Percentiles rank a stretch among this genome's conserved stretches.
phyloP scores from a whole-genome alignment of 164 flowering plant species.

The Piper betle region DNA sequence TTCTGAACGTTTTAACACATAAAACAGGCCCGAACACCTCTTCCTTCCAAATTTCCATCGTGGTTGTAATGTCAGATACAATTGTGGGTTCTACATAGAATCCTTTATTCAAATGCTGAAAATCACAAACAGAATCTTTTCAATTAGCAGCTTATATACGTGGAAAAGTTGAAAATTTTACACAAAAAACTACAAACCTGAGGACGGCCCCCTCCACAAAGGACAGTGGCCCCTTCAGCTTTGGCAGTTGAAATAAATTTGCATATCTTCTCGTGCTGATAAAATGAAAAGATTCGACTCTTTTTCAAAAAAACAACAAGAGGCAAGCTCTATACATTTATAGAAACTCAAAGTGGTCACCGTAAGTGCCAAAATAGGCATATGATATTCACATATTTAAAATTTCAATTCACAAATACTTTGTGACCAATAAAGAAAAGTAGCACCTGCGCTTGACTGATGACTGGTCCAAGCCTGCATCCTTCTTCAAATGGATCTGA shows the following conservation, averaged over 20 bases:
- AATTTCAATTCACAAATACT: background rate
- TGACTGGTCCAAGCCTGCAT: slow-evolving; percentile 94
- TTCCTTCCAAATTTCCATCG: slow-evolving; percentile 98
- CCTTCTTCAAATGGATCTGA: slow-evolving; percentile 95
- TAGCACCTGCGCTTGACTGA: slow-evolving; percentile 75
- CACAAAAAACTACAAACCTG: slow-evolving; percentile 27
- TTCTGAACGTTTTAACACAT: slow-evolving; percentile 73
- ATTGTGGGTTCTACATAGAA: slow-evolving; percentile 74
- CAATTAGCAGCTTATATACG: background rate
- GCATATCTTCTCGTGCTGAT: slow-evolving; percentile 80
- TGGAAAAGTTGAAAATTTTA: background rate
- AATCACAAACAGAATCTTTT: slow-evolving; percentile 5
- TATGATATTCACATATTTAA: too few species aligned
- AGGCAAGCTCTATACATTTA: background rate
- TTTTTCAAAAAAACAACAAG: background rate
- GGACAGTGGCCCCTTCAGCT: slow-evolving; percentile 90
- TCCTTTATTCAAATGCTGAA: slow-evolving; percentile 85
- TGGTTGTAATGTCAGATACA: slow-evolving; percentile 61
- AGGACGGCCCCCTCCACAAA: slow-evolving; percentile 76
- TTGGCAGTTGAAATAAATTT: slow-evolving; percentile 75
- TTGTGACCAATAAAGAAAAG: background rate
- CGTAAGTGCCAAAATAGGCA: background rate
- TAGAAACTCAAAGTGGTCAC: background rate
- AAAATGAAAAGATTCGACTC: background rate
- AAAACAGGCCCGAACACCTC: slow-evolving; percentile 98